Evolutionary conservation across 2,329 filamentous ascomycete species (phyloP).

Genomic region (Phyllosticta ampelicida): DNA sequence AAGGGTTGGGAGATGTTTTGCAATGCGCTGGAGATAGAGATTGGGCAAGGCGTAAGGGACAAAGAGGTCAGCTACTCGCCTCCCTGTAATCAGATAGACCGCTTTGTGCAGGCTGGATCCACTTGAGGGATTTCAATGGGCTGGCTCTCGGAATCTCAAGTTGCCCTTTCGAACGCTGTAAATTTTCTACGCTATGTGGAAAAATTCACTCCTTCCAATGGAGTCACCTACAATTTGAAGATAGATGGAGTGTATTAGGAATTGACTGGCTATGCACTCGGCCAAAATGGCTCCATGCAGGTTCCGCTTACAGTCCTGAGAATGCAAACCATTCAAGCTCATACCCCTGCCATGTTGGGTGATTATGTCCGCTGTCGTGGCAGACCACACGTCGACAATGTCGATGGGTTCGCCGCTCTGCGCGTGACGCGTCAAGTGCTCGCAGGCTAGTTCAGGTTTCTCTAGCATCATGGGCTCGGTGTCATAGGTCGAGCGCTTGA

Average conservation of each 20-base stretch:
- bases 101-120: background rate
- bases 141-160: background rate
- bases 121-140: background rate
- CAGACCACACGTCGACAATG: constrained; percentile 15
- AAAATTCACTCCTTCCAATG: too few species aligned
- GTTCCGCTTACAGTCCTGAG: constrained; percentile 20
- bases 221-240: background rate
- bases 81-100: background rate
- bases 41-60: background rate
- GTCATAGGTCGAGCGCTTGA: constrained; percentile 18
- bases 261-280: background rate
- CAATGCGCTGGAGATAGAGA: background rate
- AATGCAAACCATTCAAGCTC: constrained; percentile 23
- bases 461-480: constrained; percentile 17
- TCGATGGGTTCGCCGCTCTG: background rate
- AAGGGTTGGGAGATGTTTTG: background rate
- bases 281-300: constrained; percentile 1
- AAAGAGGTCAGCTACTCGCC: background rate
- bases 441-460: constrained; percentile 23
- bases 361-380: constrained; percentile 36
- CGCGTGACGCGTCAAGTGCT: constrained; percentile 18
- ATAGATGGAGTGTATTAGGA: background rate
- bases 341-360: constrained; percentile 33
- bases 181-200: too few species aligned
- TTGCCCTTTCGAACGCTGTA: too few species aligned